Conservation (phyloP, 495 filamentous ascomycete species). For the Aspergillus taichungensis region DNA sequence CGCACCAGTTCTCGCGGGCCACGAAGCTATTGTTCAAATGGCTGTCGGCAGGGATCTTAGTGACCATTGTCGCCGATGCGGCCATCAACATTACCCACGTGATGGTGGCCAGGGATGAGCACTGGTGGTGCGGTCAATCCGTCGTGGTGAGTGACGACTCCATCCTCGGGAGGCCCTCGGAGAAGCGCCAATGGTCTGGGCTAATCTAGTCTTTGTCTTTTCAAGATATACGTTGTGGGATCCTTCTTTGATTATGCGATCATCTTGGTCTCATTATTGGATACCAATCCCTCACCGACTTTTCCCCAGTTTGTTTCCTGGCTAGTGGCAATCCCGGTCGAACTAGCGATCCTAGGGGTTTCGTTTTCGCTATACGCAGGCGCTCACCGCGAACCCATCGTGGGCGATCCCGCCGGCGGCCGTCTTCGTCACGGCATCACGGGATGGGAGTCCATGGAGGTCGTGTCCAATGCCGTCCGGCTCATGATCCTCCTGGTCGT, state of each 20-base stretch:
- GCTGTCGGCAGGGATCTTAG: constrained; percentile 54
- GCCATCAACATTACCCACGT: constrained; percentile 70
- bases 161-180: neutral
- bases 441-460: constrained; percentile 56
- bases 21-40: constrained; percentile 65
- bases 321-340: constrained; percentile 56
- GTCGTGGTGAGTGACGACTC: constrained; percentile 56
- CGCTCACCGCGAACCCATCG: constrained; percentile 47
- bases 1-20: constrained; percentile 45
- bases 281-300: constrained; percentile 66
- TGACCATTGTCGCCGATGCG: constrained; percentile 68
- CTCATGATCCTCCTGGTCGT: constrained; percentile 50
- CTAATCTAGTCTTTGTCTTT: constrained; percentile 11
- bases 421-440: constrained; percentile 42
- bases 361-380: constrained; percentile 54
- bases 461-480: constrained; percentile 50
- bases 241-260: constrained; percentile 68
- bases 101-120: constrained; percentile 50
- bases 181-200: neutral
- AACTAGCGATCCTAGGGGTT: constrained; percentile 57
- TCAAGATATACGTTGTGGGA: constrained; percentile 70
- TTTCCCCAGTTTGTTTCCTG: constrained; percentile 66
- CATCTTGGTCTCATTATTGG: constrained; percentile 70
- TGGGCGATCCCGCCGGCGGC: constrained; percentile 45
- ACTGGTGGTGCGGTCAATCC: constrained; percentile 89